Base-by-base conservation (phyloP, 306 rosid genomes). In the Sechiopsis laciniata region DNA sequence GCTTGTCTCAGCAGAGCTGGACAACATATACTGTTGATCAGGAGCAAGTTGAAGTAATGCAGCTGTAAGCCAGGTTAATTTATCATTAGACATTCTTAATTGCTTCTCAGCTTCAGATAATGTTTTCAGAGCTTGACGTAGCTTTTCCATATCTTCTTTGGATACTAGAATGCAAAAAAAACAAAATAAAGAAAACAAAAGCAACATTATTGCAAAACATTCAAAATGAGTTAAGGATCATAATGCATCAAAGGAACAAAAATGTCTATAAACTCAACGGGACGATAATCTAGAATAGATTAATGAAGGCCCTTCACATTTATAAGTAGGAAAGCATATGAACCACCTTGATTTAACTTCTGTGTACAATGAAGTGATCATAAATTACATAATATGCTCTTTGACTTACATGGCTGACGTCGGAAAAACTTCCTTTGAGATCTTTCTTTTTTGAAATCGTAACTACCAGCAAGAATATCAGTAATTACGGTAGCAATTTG, bases 1-100 rank as follows among this genome's bases (percentile, higher is more conserved):
- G 76, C 99, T 95, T 37, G 87, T 82, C 77, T 86, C 97, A 55
- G 90, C 88, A 71, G 97, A 91, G 80, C 88, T 85, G 67, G 95
- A 96, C 84, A 95, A 68, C 89, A 91, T 83, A 78, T 89, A 95
- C 83, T 95, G 97, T 81, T 86, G 95, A 77, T 95, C 99, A 42
- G 97, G 99, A 73, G 97, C 99, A 80, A 95, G 96, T 85, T 95
- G 99, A 82, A 95, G 96, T 80, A 95, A 84, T 2, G 99, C 96
- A 79, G 97, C 97, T 42, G 99, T 95, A 70, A 95, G 79, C 99
- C 99, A 95, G 32, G 99, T 95, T 64, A 89, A 78, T 82, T 89
- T 91, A 82, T 95, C 99, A 81, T 89, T 95, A 57, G 99, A 91
- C 88, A 80, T 88, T 83, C 99, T 85, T 80, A 95, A 78, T 79